Base-by-base conservation (phyloP, 1,284 basidiomycete genomes). In the Moesziomyces aphidis region DNA sequence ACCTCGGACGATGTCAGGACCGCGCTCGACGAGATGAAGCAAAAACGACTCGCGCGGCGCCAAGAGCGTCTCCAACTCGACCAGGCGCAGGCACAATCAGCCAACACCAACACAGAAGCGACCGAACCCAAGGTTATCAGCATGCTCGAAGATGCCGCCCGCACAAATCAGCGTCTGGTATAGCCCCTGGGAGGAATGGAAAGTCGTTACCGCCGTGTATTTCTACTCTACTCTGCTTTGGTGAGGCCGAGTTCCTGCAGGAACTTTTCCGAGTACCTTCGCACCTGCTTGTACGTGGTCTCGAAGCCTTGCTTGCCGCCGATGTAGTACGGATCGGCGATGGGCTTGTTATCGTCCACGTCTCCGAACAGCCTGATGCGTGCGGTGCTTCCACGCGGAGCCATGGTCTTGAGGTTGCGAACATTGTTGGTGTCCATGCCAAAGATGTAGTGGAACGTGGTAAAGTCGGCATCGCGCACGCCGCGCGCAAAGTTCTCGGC, bases 381-480 rank as follows among this genome's bases (percentile, higher is more conserved):
- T 3, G 83, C 83, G 24, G 69, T 80, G 8, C 63, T 62, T 1
- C 72, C 56, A 58, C 71, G 73, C 3, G 83, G 86, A 48, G 84
- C 75, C 44, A 84, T 82, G 10, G 73, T 58, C 21, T 79, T 63
- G 9, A 87, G 77, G 31, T 84, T 86, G 31, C 84, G 76, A 0
- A 87, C 79, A 67, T 87, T 87, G 80, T 79, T 68, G 17, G 62
- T 60, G 68, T 82, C 87, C 86, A 87, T 87, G 3, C 87, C 87
- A 31, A 88, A 80, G 55, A 88, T 87, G 72, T 86, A 86, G 78
- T 87, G 83, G 65, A 87, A 87, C 10, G 71, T 65, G 51, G 55
- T 44, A 53, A 84, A 88, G 78, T 88, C 87, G 11, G 55, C 21
- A 9, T 51, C 48, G 0, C 58, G 59, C 23, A 87, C 84, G 19